Evolutionary conservation across 495 filamentous ascomycete species (phyloP).

Genomic region (Trichoderma orchidacearum): DNA sequence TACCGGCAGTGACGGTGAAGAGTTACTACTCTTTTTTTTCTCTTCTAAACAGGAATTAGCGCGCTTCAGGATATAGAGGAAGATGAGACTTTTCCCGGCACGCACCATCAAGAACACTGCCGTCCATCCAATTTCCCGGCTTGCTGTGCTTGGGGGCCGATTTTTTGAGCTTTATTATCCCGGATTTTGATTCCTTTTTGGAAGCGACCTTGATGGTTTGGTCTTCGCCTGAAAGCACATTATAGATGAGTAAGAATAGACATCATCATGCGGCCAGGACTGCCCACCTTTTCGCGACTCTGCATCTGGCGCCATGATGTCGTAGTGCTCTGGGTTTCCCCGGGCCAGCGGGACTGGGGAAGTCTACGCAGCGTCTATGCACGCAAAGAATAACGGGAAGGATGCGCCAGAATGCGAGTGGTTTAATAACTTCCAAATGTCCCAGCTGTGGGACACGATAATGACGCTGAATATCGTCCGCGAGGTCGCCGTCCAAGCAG

Average conservation of each 20-base stretch:
- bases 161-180: constrained; percentile 59
- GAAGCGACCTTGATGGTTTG: constrained; percentile 44
- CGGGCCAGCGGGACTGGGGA: background rate
- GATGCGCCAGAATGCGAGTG: too few relatives aligned
- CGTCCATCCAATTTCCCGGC: constrained; percentile 42
- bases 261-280: background rate
- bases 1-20: constrained; percentile 30
- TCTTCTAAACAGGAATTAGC: constrained; percentile 11
- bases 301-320: background rate
- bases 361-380: background rate
- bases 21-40: constrained; percentile 28
- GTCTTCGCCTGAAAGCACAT: constrained; percentile 26
- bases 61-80: background rate
- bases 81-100: background rate
- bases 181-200: constrained; percentile 47
- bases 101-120: constrained; percentile 40
- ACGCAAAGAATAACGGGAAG: background rate
- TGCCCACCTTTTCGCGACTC: constrained; percentile 2
- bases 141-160: constrained; percentile 40
- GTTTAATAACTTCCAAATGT: too few relatives aligned
- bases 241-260: background rate
- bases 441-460: background rate
- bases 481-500: background rate
- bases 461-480: background rate
- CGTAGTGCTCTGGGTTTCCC: background rate